Evolutionary conservation across 2,329 filamentous ascomycete genomes (phyloP).

Genomic region (Claviceps humidiphila): DNA sequence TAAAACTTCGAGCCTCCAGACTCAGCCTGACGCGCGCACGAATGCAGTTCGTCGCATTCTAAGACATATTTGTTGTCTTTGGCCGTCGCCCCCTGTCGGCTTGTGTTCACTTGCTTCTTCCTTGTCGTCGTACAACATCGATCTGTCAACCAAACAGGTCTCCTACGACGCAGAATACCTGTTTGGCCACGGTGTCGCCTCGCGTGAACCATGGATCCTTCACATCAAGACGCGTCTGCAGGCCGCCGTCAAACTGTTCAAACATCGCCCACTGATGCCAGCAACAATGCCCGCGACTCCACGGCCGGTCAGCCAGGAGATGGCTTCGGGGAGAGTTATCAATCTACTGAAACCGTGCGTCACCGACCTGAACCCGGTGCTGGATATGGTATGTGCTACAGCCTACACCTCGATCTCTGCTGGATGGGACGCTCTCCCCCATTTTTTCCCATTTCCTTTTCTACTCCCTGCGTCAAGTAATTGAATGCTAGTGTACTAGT

Average conservation of each 20-base stretch:
- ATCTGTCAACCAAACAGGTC: neutral
- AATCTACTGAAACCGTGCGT: slow-evolving; percentile 47
- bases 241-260: slow-evolving; percentile 23
- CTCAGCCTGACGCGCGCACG: neutral
- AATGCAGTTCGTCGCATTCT: neutral
- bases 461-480: neutral
- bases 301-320: slow-evolving; percentile 26
- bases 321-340: slow-evolving; percentile 38
- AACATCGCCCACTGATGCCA: slow-evolving; percentile 38
- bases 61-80: neutral
- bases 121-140: neutral
- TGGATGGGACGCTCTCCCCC: neutral
- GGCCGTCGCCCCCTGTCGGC: neutral
- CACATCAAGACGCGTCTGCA: slow-evolving; percentile 20
- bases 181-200: slow-evolving; percentile 4
- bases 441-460: neutral
- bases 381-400: slow-evolving; percentile 35
- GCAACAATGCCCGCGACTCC: slow-evolving; percentile 25
- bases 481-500: neutral
- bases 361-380: slow-evolving; percentile 35
- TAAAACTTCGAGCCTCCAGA: neutral
- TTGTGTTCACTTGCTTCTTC: neutral
- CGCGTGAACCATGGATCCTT: slow-evolving; percentile 30
- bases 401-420: too few relatives aligned
- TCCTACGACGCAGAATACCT: slow-evolving; percentile 2